Evolutionary conservation across 169 alveolate species (phyloP).

Genomic region (Plasmodium gaboni): DNA sequence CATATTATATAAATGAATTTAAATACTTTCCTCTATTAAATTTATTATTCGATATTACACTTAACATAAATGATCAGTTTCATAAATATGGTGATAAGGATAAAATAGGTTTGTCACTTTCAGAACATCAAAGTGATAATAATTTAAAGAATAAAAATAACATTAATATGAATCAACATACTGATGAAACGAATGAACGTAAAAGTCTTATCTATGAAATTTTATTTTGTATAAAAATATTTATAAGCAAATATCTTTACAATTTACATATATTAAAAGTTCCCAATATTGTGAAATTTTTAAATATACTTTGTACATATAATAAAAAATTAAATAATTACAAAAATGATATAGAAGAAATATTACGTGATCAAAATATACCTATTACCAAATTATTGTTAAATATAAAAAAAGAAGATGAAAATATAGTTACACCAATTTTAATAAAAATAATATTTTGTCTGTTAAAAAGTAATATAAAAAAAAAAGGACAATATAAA

Average conservation of each 20-base stretch:
- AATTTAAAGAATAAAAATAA: not conserved
- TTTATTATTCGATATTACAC: slow-evolving; percentile 26
- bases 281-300: slow-evolving; percentile 38
- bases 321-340: slow-evolving; percentile 53
- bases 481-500: slow-evolving; percentile 41
- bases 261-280: slow-evolving; percentile 28
- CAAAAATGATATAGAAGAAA: slow-evolving; percentile 55
- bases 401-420: slow-evolving; percentile 74
- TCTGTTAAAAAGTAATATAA: slow-evolving; percentile 42
- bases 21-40: slow-evolving; percentile 19
- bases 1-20: slow-evolving; percentile 24
- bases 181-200: not conserved
- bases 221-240: slow-evolving; percentile 8
- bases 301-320: slow-evolving; percentile 41
- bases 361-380: slow-evolving; percentile 26
- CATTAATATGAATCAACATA: not conserved
- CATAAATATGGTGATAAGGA: not conserved
- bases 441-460: slow-evolving; percentile 75
- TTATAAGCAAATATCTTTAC: slow-evolving; percentile 29
- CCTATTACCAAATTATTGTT: slow-evolving; percentile 49
- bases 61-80: slow-evolving; percentile 20
- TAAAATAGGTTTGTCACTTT: not conserved
- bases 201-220: slow-evolving; percentile 7
- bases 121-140: not conserved
- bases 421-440: slow-evolving; percentile 25